Percentiles rank a stretch among this genome's conserved stretches.
These are phyloP conservation scores for Hyaloscypha bicolor DNA, from an alignment of 495 filamentous ascomycete genomes.

Conservation along the genomic window DNA sequence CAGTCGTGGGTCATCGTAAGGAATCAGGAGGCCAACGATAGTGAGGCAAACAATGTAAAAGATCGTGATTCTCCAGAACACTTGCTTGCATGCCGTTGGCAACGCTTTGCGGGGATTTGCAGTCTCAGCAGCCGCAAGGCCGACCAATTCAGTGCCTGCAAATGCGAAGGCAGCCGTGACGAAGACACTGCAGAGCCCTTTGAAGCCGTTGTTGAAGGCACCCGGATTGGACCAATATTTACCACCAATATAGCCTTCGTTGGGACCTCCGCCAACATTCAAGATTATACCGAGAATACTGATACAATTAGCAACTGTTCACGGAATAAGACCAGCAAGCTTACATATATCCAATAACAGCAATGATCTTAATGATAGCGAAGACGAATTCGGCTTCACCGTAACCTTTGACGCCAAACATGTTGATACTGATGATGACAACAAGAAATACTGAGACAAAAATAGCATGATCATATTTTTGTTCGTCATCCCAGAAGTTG, in stretches of 20 bases:
- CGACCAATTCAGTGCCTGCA: slow-evolving; percentile 91
- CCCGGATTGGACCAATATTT: slow-evolving; percentile 82
- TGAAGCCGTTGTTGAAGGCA: slow-evolving; percentile 91
- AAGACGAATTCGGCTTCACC: slow-evolving; percentile 93
- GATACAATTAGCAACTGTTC: not conserved
- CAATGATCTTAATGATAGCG: slow-evolving; percentile 81
- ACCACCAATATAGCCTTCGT: slow-evolving; percentile 81
- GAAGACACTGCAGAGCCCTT: slow-evolving; percentile 90
- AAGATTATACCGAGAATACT: slow-evolving; percentile 75
- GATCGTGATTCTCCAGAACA: slow-evolving; percentile 92
- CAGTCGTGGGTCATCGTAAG: slow-evolving; percentile 64
- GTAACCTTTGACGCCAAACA: slow-evolving; percentile 79
- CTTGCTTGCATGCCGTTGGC: slow-evolving; percentile 86
- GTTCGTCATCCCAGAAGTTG: slow-evolving; percentile 71
- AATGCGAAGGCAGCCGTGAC: slow-evolving; percentile 94
- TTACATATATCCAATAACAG: slow-evolving; percentile 87
- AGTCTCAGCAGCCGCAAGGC: slow-evolving; percentile 85
- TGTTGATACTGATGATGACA: slow-evolving; percentile 75
- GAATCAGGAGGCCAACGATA: slow-evolving; percentile 74
- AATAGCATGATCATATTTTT: slow-evolving; percentile 63
- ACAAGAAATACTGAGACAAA: slow-evolving; percentile 86
- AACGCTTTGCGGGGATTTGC: slow-evolving; percentile 85
- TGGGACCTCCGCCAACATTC: slow-evolving; percentile 71
- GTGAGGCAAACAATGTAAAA: slow-evolving; percentile 81
- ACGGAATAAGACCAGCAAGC: slow-evolving; percentile 33